Evolutionary conservation across 352 stramenopile species (phyloP), one percentile per base, ranked within the genome.

Genomic region (Pseudoperonospora humuli): DNA sequence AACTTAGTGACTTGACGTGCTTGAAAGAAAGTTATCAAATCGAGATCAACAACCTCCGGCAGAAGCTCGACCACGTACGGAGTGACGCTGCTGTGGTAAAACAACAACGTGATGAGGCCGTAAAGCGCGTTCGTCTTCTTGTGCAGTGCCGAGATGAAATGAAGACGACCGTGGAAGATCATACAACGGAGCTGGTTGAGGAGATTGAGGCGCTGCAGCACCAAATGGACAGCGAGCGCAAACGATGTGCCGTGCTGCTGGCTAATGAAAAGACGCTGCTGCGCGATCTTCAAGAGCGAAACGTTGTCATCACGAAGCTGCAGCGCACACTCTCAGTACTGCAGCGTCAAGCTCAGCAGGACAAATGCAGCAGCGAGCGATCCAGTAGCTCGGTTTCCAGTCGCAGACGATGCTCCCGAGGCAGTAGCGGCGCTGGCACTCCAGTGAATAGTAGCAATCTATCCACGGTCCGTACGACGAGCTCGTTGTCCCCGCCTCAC

Each of bases 271-370:
- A 86, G 50, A 81, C 61, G 8, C 51, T 88, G 35, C 42, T 84
- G 34, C 70, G 72, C 7, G 76, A 88, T 47, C 65, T 88, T 27
- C 68, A 72, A n/a, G 73, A 88, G 38, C 70, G 74, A n/a, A 81
- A 77, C 37, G 33, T 59, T 7, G 58, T 58, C 18, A 64, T 85
- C 36, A 45, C 44, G 11, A 82, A 75, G 47, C 50, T 88, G 8
- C 57, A 88, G 40, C 67, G 60, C 13, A 65, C 57, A 2, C 28
- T 85, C 17, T 51, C 68, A 5, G 23, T 36, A 29, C 45, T 76
- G 31, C 59, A 80, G 26, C 58, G 69, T 18, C 45, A 47, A 8
- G n/a, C 17, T 3, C 61, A n/a, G n/a, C n/a, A 40, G 3, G 52
- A 50, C 31, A 52, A 42, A 45, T 45, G 29, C 7, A 32, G 17